Conservation (phyloP, 1,284 basidiomycete species). For the Leucoagaricus sp. region DNA sequence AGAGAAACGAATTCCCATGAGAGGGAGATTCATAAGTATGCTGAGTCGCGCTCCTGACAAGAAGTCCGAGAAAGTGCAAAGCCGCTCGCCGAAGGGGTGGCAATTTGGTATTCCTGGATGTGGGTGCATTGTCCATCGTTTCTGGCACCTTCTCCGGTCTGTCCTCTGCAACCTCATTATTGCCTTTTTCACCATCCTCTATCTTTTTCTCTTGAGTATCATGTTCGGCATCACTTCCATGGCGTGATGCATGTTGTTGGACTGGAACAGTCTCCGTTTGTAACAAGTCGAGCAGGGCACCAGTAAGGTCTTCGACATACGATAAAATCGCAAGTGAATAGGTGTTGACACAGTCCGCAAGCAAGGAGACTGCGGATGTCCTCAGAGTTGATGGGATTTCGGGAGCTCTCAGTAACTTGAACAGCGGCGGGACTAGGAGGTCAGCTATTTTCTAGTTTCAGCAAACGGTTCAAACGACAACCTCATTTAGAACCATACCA, state of each 20-base stretch:
- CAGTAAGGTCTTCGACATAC: constrained; percentile 63
- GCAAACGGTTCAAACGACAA: not conserved
- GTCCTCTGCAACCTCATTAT: not conserved
- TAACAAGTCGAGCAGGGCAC: constrained; percentile 76
- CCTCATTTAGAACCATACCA: constrained; percentile 48
- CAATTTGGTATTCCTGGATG: constrained; percentile 61
- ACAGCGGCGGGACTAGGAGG: constrained; percentile 70
- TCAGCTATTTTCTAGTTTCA: constrained; percentile 47
- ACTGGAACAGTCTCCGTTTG: constrained; percentile 66
- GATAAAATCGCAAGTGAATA: constrained; percentile 62
- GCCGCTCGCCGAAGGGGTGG: constrained; percentile 83
- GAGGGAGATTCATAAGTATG: constrained; percentile 45
- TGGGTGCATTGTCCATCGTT: constrained; percentile 57
- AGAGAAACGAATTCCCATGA: constrained; percentile 26
- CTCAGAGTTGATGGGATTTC: constrained; percentile 74
- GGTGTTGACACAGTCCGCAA: constrained; percentile 73
- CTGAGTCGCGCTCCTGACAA: constrained; percentile 55
- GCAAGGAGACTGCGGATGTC: constrained; percentile 81
- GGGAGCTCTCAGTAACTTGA: constrained; percentile 56
- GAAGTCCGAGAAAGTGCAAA: constrained; percentile 72
- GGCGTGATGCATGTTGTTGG: constrained; percentile 19
- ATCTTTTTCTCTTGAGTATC: constrained; percentile 11
- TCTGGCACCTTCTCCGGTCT: constrained; percentile 14
- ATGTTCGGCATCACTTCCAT: not conserved
- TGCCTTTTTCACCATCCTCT: constrained; percentile 6